A percentile compares a stretch with the other conserved stretches of the same genome.
phyloP scores from a whole-genome alignment of 2,329 filamentous ascomycete genomes.

The Harringtonia aguacate region DNA sequence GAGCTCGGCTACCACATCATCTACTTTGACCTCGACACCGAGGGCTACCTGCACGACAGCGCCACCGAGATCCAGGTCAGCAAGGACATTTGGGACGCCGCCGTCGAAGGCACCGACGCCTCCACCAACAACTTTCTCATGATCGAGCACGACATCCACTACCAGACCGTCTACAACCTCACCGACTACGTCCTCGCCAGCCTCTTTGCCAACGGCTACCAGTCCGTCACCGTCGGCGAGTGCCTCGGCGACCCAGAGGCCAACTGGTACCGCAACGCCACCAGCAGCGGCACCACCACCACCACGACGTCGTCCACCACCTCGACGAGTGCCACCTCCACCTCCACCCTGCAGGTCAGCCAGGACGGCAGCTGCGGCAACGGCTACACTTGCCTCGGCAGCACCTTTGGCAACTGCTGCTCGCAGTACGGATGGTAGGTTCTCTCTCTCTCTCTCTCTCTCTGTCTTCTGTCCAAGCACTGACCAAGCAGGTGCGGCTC shows the following conservation, averaged over 20 bases:
- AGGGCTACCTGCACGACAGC: conserved; percentile 20
- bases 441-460: too few species aligned
- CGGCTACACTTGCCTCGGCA: conserved; percentile 1
- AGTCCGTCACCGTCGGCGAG: conserved; percentile 41
- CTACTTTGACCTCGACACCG: conserved; percentile 26
- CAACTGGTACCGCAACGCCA: conserved; percentile 38
- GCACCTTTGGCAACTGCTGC: conserved; percentile 8
- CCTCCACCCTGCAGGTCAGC: background rate
- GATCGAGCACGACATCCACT: conserved; percentile 41
- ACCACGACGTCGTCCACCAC: background rate
- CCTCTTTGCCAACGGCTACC: conserved; percentile 29
- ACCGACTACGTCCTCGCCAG: conserved; percentile 31
- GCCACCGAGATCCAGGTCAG: conserved; percentile 20
- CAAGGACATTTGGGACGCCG: conserved; percentile 19
- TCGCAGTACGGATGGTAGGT: conserved; percentile 4
- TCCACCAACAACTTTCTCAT: conserved; percentile 25
- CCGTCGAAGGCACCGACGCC: conserved; percentile 11
- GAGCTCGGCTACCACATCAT: conserved; percentile 24
- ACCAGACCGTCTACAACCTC: conserved; percentile 32
- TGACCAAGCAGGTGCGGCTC: too few species aligned
- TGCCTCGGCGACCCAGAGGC: conserved; percentile 39
- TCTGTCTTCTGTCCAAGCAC: too few species aligned
- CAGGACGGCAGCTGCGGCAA: conserved; percentile 5
- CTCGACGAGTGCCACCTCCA: background rate
- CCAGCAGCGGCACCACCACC: background rate